Percentiles rank a stretch among this genome's conserved stretches.
phyloP scores from a whole-genome alignment of 805 yeast species.

The Saccharomycopsis olivae region DNA sequence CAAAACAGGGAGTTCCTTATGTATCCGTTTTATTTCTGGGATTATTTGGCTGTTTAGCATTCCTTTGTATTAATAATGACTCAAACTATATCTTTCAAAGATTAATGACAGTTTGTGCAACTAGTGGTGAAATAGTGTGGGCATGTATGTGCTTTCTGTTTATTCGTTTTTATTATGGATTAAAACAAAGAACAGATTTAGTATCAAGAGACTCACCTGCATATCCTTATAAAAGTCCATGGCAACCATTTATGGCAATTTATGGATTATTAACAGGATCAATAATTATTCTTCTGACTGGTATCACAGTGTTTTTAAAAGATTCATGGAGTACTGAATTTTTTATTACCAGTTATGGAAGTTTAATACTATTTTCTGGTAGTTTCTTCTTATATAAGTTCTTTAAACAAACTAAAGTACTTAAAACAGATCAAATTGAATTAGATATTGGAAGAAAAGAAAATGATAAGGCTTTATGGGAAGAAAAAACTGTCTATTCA shows the following conservation, averaged over 20 bases:
- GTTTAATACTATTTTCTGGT: slow-evolving; percentile 40
- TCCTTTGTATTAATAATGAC: slow-evolving; percentile 37
- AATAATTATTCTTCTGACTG: slow-evolving; percentile 44
- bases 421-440: slow-evolving; percentile 63
- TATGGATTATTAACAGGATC: slow-evolving; percentile 49
- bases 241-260: slow-evolving; percentile 60
- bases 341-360: slow-evolving; percentile 58
- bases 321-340: slow-evolving; percentile 50
- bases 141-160: slow-evolving; percentile 49
- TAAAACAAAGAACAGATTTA: slow-evolving; percentile 45
- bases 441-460: slow-evolving; percentile 80
- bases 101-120: slow-evolving; percentile 45
- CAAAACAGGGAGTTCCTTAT: slow-evolving; percentile 61
- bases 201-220: slow-evolving; percentile 34
- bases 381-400: slow-evolving; percentile 47
- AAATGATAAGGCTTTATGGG: slow-evolving; percentile 73
- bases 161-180: slow-evolving; percentile 43
- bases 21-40: slow-evolving; percentile 51
- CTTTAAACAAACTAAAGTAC: slow-evolving; percentile 51
- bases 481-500: slow-evolving; percentile 44
- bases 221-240: slow-evolving; percentile 59
- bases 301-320: slow-evolving; percentile 48
- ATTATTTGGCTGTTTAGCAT: slow-evolving; percentile 42
- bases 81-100: slow-evolving; percentile 49
- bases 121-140: slow-evolving; percentile 63